These are phyloP conservation scores for Sugiyamaella floridensis DNA, from an alignment of 805 yeast species.

Conservation along the genomic window DNA sequence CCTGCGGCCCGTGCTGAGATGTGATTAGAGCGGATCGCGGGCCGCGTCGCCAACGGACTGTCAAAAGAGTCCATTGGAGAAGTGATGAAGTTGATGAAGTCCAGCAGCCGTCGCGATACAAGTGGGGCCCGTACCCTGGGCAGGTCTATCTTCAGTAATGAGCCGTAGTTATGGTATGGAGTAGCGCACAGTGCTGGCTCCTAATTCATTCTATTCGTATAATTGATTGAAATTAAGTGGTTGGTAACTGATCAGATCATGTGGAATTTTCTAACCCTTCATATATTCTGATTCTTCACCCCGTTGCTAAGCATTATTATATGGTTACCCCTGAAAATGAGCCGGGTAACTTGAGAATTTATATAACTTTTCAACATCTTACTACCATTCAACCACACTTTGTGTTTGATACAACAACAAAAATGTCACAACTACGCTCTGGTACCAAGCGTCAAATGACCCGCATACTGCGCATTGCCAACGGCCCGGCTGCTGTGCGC, in stretches of 20 bases:
- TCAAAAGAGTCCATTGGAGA: background rate
- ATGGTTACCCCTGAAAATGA: background rate
- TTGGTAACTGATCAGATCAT: no score
- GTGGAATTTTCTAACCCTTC: no score
- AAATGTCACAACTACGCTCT: background rate
- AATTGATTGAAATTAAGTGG: no score
- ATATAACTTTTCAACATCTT: background rate
- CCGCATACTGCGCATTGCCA: slow-evolving; percentile 23
- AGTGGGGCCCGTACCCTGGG: no score
- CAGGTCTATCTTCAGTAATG: no score
- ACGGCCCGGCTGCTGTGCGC: slow-evolving; percentile 27
- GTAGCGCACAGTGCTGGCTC: background rate
- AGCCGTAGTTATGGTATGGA: background rate
- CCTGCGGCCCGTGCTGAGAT: background rate
- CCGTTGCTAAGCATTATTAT: no score
- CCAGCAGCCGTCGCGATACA: background rate
- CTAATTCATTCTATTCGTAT: no score
- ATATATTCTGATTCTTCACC: no score
- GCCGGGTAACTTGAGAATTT: background rate
- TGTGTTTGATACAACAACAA: background rate
- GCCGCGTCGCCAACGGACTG: background rate
- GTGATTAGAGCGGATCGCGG: background rate
- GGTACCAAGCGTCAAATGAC: slow-evolving; percentile 20
- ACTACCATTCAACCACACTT: background rate
- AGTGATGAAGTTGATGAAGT: background rate